Evolutionary conservation across 768 basidiomycete genomes (phyloP).

Genomic region (Boletus subcaerulescens): DNA sequence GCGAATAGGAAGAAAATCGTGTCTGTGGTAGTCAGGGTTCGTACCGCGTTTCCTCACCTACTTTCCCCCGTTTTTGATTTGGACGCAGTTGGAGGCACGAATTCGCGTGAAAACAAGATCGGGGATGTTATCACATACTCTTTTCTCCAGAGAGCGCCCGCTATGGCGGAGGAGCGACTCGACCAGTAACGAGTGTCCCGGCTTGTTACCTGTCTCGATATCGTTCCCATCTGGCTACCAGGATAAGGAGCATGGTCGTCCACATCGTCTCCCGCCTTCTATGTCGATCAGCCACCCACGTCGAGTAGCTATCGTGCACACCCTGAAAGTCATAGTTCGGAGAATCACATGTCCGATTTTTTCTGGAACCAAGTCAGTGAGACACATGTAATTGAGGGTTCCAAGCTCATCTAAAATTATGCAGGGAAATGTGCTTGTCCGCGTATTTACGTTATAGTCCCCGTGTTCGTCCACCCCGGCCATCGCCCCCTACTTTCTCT

Average conservation of each 20-base stretch:
- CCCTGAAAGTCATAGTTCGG: constrained; percentile 24
- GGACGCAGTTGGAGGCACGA: constrained; percentile 24
- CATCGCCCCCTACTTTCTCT: constrained; percentile 23
- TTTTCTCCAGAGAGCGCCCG: constrained; percentile 24
- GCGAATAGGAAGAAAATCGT: constrained; percentile 23
- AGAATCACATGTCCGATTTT: constrained; percentile 20
- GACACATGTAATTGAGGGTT: neutral
- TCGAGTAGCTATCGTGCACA: constrained; percentile 24
- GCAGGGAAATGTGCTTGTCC: constrained; percentile 23
- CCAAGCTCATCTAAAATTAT: constrained; percentile 1
- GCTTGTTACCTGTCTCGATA: constrained; percentile 29
- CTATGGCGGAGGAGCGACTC: constrained; percentile 22
- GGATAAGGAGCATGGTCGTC: constrained; percentile 19
- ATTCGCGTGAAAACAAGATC: constrained; percentile 17
- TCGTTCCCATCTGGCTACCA: constrained; percentile 29
- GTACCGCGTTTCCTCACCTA: neutral
- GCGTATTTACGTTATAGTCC: constrained; percentile 28
- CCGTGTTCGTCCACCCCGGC: constrained; percentile 32
- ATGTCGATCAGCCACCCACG: constrained; percentile 25
- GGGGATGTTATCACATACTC: constrained; percentile 3
- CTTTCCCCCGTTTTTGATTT: neutral
- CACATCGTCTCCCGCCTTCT: constrained; percentile 30
- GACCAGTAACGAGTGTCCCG: constrained; percentile 19
- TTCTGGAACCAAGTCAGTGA: constrained; percentile 20
- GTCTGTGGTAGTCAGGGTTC: constrained; percentile 29